phyloP scores from a whole-genome alignment of 768 basidiomycete genomes.

The Agrocybe chaxingu region DNA sequence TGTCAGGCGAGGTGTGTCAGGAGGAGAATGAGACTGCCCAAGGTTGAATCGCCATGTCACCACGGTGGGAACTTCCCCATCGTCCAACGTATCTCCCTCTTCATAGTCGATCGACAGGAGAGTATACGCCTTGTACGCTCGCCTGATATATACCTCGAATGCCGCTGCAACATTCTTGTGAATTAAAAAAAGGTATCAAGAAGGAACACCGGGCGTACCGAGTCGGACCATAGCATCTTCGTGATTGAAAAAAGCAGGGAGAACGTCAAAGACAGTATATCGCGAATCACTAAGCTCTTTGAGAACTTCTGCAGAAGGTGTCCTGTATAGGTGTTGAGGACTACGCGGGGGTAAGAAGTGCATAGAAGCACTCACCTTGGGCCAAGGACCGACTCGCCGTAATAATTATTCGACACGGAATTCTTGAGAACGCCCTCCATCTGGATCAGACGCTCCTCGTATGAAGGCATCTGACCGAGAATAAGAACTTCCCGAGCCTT shows the following conservation, averaged over 20 bases:
- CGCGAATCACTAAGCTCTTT: conserved; percentile 94
- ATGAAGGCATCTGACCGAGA: conserved; percentile 93
- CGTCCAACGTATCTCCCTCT: conserved; percentile 82
- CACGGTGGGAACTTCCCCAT: conserved; percentile 75
- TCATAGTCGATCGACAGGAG: conserved; percentile 92
- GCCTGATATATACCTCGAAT: conserved; percentile 92
- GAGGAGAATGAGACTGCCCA: conserved; percentile 82
- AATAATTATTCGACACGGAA: conserved; percentile 82
- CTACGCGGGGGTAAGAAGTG: background rate
- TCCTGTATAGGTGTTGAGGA: conserved; percentile 38
- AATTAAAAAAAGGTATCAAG: background rate
- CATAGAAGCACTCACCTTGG: conserved; percentile 44
- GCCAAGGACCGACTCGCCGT: conserved; percentile 75
- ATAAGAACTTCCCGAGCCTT: conserved; percentile 98
- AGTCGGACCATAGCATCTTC: conserved; percentile 80
- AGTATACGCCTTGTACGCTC: conserved; percentile 93
- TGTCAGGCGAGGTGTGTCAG: conserved; percentile 71
- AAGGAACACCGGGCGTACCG: conserved; percentile 42
- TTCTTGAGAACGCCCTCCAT: conserved; percentile 93
- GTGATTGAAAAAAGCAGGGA: conserved; percentile 93
- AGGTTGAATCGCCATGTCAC: conserved; percentile 97
- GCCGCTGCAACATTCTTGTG: conserved; percentile 53
- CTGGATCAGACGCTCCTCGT: conserved; percentile 89
- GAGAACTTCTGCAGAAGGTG: conserved; percentile 82
- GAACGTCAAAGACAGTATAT: conserved; percentile 95